These are phyloP conservation scores for Claviceps maximensis DNA, from an alignment of 2,329 filamentous ascomycete species.

Conservation along the genomic window DNA sequence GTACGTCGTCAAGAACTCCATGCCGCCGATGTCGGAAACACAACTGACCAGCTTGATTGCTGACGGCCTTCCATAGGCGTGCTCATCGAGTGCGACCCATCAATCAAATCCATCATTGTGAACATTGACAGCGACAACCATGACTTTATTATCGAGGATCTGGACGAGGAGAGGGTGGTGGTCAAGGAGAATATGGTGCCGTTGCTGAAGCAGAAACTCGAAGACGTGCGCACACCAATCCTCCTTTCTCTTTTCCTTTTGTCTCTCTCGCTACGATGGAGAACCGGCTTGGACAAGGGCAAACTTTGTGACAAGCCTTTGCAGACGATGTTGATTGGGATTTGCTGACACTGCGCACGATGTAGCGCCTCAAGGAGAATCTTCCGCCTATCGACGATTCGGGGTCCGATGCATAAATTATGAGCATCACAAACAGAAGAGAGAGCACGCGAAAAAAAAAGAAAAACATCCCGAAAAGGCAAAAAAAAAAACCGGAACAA, in stretches of 20 bases:
- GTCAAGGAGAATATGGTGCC: conserved; percentile 62
- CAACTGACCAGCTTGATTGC: conserved; percentile 3
- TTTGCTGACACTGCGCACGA: background rate
- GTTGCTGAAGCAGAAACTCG: conserved; percentile 53
- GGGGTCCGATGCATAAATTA: conserved; percentile 30
- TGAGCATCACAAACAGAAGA: too few species aligned
- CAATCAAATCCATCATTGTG: conserved; percentile 74
- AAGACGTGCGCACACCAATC: conserved; percentile 38
- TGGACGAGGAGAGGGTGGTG: conserved; percentile 63
- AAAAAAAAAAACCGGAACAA: too few species aligned
- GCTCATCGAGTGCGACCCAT: conserved; percentile 71
- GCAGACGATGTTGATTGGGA: background rate
- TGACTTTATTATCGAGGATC: conserved; percentile 66
- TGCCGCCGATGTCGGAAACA: background rate
- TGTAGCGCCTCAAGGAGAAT: conserved; percentile 37
- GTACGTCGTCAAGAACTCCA: conserved; percentile 18
- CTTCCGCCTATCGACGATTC: conserved; percentile 38
- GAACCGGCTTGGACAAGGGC: too few species aligned
- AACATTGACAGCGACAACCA: conserved; percentile 59
- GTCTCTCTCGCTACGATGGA: background rate
- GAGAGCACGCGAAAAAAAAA: background rate
- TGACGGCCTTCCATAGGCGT: conserved; percentile 37
- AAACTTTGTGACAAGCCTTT: too few species aligned
- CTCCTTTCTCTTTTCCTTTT: background rate
- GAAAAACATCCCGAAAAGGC: background rate